These are phyloP conservation scores for Neurospora sublineolata DNA, from an alignment of 495 filamentous ascomycete genomes.

Conservation along the genomic window DNA sequence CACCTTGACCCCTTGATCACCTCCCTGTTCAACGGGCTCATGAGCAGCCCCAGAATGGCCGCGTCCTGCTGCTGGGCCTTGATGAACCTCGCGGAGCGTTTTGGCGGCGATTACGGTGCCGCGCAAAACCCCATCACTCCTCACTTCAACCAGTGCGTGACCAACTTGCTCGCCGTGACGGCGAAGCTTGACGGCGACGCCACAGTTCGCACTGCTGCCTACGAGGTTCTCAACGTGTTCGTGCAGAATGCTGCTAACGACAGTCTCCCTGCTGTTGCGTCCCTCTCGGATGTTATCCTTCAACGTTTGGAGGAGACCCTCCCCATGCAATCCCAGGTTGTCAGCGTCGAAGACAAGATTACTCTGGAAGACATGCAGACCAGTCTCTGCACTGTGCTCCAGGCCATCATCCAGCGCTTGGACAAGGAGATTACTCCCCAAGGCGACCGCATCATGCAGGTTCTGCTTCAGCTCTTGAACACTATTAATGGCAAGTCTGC, in stretches of 20 bases:
- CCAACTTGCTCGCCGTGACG: constrained; percentile 72
- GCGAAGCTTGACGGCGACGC: constrained; percentile 76
- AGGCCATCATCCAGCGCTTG: constrained; percentile 83
- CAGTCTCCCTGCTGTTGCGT: constrained; percentile 67
- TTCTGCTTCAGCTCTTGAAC: constrained; percentile 65
- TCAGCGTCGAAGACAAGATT: constrained; percentile 90
- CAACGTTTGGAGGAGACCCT: constrained; percentile 84
- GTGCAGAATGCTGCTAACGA: constrained; percentile 81
- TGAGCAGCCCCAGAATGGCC: constrained; percentile 92
- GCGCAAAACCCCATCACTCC: constrained; percentile 74
- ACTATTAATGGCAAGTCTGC: constrained; percentile 78
- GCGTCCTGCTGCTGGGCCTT: constrained; percentile 97
- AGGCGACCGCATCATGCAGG: constrained; percentile 85
- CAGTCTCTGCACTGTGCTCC: constrained; percentile 77
- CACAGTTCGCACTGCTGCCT: constrained; percentile 92
- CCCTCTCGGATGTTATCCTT: constrained; percentile 70
- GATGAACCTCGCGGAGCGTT: constrained; percentile 96
- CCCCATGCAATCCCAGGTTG: constrained; percentile 83
- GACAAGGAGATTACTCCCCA: constrained; percentile 86
- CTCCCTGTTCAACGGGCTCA: constrained; percentile 79
- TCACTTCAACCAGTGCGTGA: constrained; percentile 88
- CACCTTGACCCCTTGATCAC: constrained; percentile 75
- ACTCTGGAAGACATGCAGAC: constrained; percentile 96
- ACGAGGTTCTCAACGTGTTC: constrained; percentile 91
- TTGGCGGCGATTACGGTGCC: constrained; percentile 67